Evolutionary conservation across 2,329 filamentous ascomycete species (phyloP).

Genomic region (Coniochaeta hoffmannii): DNA sequence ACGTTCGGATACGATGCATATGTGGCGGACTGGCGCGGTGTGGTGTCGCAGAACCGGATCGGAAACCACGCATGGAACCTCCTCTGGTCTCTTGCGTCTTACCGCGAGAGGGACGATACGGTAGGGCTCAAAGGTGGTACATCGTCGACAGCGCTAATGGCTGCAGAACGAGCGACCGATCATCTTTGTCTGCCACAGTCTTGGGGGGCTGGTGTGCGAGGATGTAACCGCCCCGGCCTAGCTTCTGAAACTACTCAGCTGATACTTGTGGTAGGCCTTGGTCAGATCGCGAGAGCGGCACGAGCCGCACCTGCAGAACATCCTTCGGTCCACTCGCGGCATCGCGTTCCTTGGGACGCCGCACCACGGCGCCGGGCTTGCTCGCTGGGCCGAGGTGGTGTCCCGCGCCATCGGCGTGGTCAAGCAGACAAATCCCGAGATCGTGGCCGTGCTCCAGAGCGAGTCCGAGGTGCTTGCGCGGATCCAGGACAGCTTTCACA

Average conservation of each 20-base stretch:
- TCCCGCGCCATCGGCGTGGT: conserved; percentile 16
- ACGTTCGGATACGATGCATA: conserved; percentile 25
- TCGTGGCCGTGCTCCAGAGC: no score
- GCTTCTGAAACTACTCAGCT: background rate
- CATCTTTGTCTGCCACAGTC: conserved; percentile 18
- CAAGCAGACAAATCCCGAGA: no score
- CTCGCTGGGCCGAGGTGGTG: conserved; percentile 19
- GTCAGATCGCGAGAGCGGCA: conserved; percentile 11
- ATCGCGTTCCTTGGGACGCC: conserved; percentile 29
- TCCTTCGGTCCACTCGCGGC: conserved; percentile 19
- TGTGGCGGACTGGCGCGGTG: conserved; percentile 15
- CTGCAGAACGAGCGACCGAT: conserved; percentile 14
- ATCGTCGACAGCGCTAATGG: background rate
- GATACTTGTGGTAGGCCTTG: conserved; percentile 12
- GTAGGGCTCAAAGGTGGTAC: conserved; percentile 8
- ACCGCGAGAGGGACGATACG: no score
- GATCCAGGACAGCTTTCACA: conserved; percentile 22
- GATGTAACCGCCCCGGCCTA: conserved; percentile 11
- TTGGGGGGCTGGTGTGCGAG: conserved; percentile 19
- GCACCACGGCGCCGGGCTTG: conserved; percentile 22
- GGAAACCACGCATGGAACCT: conserved; percentile 22
- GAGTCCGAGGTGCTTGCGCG: no score
- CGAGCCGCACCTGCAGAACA: conserved; percentile 16
- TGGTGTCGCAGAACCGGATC: conserved; percentile 19
- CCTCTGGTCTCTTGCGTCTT: conserved; percentile 17